Evolutionary conservation across 129 eudicot genomes (phyloP).

Genomic region (Helichrysum umbraculigerum): DNA sequence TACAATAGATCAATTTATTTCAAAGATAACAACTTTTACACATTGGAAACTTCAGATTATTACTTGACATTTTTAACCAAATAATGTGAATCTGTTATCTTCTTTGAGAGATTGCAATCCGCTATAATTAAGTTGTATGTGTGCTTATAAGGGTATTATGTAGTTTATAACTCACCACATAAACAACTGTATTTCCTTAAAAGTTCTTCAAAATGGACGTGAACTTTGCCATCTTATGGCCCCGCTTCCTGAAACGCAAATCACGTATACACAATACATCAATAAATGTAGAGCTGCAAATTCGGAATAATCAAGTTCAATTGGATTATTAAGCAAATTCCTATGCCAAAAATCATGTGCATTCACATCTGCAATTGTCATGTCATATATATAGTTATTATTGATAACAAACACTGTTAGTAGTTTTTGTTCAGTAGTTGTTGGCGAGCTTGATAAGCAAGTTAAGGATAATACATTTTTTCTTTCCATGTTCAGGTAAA

Average conservation of each 20-base stretch:
- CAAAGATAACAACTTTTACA: no score
- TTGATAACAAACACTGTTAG: conserved; percentile 86
- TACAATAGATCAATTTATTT: no score
- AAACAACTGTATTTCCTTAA: conserved; percentile 78
- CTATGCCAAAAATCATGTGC: conserved; percentile 20
- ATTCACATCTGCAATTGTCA: conserved; percentile 95
- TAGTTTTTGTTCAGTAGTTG: conserved; percentile 58
- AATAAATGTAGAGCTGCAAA: not conserved
- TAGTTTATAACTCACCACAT: conserved; percentile 54
- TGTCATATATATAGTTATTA: conserved; percentile 74
- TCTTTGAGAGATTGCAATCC: no score
- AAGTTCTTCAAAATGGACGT: conserved; percentile 81
- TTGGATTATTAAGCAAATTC: conserved; percentile 2
- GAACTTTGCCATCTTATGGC: conserved; percentile 81
- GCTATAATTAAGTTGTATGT: no score
- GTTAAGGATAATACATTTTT: conserved; percentile 79
- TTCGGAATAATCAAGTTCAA: not conserved
- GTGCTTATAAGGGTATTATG: not conserved
- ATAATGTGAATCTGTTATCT: no score
- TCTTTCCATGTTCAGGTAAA: conserved; percentile 86
- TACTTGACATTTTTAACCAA: no score
- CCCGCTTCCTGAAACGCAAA: conserved; percentile 76
- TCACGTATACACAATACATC: not conserved
- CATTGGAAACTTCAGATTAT: no score
- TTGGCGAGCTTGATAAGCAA: conserved; percentile 83